These are phyloP conservation scores for Talinum fruticosum DNA, from an alignment of 148 eudicot species.

Conservation along the genomic window DNA sequence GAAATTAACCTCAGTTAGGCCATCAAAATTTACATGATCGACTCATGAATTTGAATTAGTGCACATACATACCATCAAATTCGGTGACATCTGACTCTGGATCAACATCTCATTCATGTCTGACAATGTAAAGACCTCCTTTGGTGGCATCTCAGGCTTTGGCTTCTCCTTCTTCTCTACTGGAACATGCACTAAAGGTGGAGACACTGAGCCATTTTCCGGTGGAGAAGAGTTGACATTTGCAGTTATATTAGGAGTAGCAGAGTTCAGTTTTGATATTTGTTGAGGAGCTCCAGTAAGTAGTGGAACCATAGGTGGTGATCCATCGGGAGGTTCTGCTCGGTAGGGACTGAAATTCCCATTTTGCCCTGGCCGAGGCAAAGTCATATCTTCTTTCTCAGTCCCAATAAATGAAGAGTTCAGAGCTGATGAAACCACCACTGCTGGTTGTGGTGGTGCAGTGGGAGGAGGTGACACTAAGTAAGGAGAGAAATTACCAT, in stretches of 20 bases:
- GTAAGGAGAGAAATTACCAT: neutral
- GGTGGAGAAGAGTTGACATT: neutral
- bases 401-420: neutral
- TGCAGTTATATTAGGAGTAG: neutral
- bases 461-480: neutral
- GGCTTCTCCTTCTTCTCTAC: neutral
- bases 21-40: neutral
- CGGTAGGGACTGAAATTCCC: neutral
- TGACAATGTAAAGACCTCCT: constrained; percentile 40
- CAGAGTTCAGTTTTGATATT: neutral
- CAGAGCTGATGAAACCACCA: neutral
- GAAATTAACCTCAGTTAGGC: neutral
- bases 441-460: neutral
- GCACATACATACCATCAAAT: constrained; percentile 34
- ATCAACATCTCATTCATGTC: constrained; percentile 49
- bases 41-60: neutral
- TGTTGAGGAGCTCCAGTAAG: neutral
- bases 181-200: constrained; percentile 4
- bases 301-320: constrained; percentile 5
- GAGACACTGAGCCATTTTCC: neutral
- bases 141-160: constrained; percentile 7
- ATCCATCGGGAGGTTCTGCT: constrained; percentile 7
- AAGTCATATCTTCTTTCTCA: constrained; percentile 1
- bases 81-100: constrained; percentile 31
- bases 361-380: constrained; percentile 16